Percentiles rank a stretch among this genome's conserved stretches.
These are phyloP conservation scores for Mortierella sp. DNA, from an alignment of 371 early-diverging fungal genomes.

Conservation along the genomic window DNA sequence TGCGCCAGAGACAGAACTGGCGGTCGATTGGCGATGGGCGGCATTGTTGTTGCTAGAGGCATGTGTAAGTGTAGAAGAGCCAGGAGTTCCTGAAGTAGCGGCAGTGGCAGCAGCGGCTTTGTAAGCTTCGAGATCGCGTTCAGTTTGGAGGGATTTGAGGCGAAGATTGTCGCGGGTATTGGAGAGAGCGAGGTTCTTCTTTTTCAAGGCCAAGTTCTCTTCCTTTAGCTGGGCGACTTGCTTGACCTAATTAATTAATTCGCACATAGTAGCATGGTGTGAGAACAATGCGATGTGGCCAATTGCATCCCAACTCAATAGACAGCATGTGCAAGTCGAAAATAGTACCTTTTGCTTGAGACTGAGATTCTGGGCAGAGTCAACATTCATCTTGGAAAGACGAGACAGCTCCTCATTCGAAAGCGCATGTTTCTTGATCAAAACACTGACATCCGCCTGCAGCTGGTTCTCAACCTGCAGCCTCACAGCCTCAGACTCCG, in stretches of 20 bases:
- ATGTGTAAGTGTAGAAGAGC: neutral
- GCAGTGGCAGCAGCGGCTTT: conserved; percentile 31
- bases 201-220: conserved; percentile 65
- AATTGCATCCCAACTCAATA: no score
- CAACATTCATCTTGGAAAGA: conserved; percentile 47
- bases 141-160: conserved; percentile 60
- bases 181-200: conserved; percentile 61
- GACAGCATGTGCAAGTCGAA: neutral
- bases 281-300: neutral
- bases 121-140: conserved; percentile 68
- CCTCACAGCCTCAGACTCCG: conserved; percentile 34
- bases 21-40: neutral
- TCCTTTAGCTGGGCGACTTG: conserved; percentile 68
- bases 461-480: conserved; percentile 45
- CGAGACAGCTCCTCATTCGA: conserved; percentile 35
- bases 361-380: conserved; percentile 46
- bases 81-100: neutral
- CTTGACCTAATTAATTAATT: conserved; percentile 53
- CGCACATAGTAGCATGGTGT: neutral
- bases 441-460: conserved; percentile 36
- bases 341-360: conserved; percentile 46
- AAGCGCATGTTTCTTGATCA: conserved; percentile 45
- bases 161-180: conserved; percentile 62
- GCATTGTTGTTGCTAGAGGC: neutral
- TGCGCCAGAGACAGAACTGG: conserved; percentile 17